Evolutionary conservation across 1,139 yeast genomes (phyloP), one percentile per base, ranked within the genome.

Genomic region (Yamadazyma dushanensis): DNA sequence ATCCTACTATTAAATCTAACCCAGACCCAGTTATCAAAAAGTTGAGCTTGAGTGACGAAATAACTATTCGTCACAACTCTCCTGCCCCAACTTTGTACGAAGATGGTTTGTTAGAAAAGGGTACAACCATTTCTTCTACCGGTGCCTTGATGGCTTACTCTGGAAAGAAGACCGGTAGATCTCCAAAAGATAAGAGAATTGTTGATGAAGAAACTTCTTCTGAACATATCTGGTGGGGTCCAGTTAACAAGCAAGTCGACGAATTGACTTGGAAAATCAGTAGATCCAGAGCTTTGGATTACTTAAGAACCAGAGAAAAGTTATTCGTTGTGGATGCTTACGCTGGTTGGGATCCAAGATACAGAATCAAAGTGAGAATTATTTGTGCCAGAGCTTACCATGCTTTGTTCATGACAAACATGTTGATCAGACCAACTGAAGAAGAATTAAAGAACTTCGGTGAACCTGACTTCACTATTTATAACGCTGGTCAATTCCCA

Each of bases 311-410:
- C 44, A 84, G 96, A 70, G 92, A 86, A 59, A 86, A 89, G 65
- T 82, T 92, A 57, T 92, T 86, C 65, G 94, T 92, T 46, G 90
- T 92, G 50, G 98, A 92, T 61, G 97, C 97, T 26, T 92, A 65
- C 61, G 98, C 97, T 39, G 98, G 98, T 50, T 92, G 97, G 97
- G 98, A 92, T 65, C 97, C 97, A 60, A 83, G 88, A 62, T 92
- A 92, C 81, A 81, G 97, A 72, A 81, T 92, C 66, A 90, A 90
- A 74, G 95, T 92, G 45, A 83, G 98, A 70, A 84, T 92, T 50
- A 94, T 92, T 42, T 90, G 97, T 72, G 97, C 97, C 44, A 83
- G 97, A 66, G 97, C 98, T 42, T 92, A 92, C 76, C 98, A 92
- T 61, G 97, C 97, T 18, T 73, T 92, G 54, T 92, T 92, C 73